A percentile compares a stretch with the other conserved stretches of the same genome.
Conservation (phyloP, 2,329 filamentous ascomycete species). For the Aciculosporium take region DNA sequence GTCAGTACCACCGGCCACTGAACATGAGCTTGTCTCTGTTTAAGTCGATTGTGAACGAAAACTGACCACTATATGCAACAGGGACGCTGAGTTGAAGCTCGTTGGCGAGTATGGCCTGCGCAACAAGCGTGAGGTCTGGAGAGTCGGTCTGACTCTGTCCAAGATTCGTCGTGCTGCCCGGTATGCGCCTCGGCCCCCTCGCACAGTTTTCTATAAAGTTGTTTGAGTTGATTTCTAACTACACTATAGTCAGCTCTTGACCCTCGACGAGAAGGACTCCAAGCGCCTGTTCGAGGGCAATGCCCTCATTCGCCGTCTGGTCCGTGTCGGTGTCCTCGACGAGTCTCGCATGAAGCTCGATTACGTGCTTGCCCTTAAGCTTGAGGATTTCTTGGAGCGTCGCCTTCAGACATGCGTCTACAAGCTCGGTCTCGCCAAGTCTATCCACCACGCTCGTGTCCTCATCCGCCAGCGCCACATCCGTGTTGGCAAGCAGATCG, state of each 20-base stretch:
- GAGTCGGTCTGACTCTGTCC: slow-evolving; percentile 97
- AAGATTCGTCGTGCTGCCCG: slow-evolving; percentile 99
- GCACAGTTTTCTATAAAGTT: no score
- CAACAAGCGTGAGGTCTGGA: slow-evolving; percentile 99
- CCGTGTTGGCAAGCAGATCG: slow-evolving; percentile 99
- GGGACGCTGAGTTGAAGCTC: slow-evolving; percentile 98
- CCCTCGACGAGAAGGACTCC: slow-evolving; percentile 99
- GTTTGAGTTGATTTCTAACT: slow-evolving; percentile 12
- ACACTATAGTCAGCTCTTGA: slow-evolving; percentile 79
- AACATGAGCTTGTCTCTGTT: slow-evolving; percentile 94
- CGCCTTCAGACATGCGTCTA: slow-evolving; percentile 99
- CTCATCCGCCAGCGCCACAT: slow-evolving; percentile 99
- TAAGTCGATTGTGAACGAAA: slow-evolving; percentile 71
- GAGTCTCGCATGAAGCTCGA: slow-evolving; percentile 99
- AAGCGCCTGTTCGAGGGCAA: slow-evolving; percentile 99
- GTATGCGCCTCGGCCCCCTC: slow-evolving; percentile 35
- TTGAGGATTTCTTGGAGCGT: slow-evolving; percentile 99
- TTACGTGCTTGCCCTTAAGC: slow-evolving; percentile 99
- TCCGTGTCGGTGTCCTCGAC: slow-evolving; percentile 98
- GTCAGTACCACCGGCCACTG: slow-evolving; percentile 96
- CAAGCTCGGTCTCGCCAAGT: slow-evolving; percentile 99
- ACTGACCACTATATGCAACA: slow-evolving; percentile 52
- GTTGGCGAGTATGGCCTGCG: slow-evolving; percentile 99
- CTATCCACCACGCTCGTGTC: slow-evolving; percentile 99
- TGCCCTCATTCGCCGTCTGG: slow-evolving; percentile 98